phyloP scores from a whole-genome alignment of 306 rosid genomes.

The Fragaria ananassa region DNA sequence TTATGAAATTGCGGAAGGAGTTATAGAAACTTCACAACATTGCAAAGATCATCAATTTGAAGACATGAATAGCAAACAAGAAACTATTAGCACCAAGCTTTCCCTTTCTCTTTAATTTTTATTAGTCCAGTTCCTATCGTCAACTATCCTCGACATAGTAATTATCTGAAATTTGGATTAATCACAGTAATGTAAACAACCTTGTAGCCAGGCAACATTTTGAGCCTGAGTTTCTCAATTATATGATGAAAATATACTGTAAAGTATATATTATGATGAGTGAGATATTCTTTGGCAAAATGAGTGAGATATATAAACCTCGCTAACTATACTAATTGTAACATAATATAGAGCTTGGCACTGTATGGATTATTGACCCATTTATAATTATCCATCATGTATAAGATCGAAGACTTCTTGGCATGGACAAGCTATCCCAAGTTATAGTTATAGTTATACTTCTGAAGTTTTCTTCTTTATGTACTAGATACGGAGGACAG shows the following conservation, averaged over 20 bases:
- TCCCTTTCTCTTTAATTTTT: slow-evolving; percentile 51
- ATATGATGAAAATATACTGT: background rate
- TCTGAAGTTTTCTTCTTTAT: background rate
- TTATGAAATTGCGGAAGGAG: slow-evolving; percentile 17
- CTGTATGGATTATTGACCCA: too few species aligned
- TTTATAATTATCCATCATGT: too few species aligned
- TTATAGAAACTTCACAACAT: slow-evolving; percentile 6
- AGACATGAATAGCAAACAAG: slow-evolving; percentile 31
- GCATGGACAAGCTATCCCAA: too few species aligned
- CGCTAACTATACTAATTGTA: too few species aligned
- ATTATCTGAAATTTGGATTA: background rate
- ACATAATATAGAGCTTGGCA: too few species aligned
- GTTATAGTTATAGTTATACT: background rate
- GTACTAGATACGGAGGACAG: background rate
- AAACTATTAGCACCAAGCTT: slow-evolving; percentile 56
- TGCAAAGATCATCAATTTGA: slow-evolving; percentile 12
- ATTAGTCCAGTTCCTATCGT: background rate
- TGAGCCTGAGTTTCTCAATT: background rate
- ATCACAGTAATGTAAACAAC: background rate
- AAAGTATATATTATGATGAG: too few species aligned
- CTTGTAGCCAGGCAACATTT: background rate
- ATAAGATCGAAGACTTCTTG: too few species aligned
- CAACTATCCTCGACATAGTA: background rate
- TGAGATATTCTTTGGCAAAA: too few species aligned
- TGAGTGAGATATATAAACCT: too few species aligned